These are phyloP conservation scores for Plasmopara halstedii DNA, from an alignment of 352 stramenopile species.

Conservation along the genomic window DNA sequence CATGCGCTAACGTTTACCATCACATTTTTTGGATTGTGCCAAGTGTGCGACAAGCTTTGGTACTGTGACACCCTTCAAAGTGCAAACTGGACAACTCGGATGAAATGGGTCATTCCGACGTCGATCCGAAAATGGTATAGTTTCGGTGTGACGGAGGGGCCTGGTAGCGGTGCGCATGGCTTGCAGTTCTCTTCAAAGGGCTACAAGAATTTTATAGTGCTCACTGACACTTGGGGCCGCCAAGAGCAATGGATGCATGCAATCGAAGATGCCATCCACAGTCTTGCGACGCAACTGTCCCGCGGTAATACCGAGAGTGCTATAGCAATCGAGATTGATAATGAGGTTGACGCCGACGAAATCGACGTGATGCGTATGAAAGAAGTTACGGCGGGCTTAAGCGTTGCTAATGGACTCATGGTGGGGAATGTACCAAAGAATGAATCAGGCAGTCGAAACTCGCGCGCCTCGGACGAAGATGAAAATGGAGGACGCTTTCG, in stretches of 20 bases:
- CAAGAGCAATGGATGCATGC: constrained; percentile 86
- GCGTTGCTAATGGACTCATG: background rate
- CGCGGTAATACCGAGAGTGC: constrained; percentile 61
- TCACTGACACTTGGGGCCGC: constrained; percentile 77
- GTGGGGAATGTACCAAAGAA: constrained; percentile 18
- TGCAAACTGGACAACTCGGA: constrained; percentile 77
- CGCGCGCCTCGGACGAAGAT: constrained; percentile 15
- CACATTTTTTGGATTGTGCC: constrained; percentile 77
- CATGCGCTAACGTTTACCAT: constrained; percentile 82
- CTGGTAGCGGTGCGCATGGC: constrained; percentile 74
- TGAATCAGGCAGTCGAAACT: constrained; percentile 17
- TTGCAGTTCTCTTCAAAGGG: constrained; percentile 84
- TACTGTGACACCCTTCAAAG: constrained; percentile 82
- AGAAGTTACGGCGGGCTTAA: constrained; percentile 13
- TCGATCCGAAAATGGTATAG: constrained; percentile 84
- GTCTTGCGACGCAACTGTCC: constrained; percentile 45
- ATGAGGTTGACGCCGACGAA: constrained; percentile 75
- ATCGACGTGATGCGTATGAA: constrained; percentile 56
- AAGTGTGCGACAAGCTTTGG: constrained; percentile 85
- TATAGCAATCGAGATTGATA: constrained; percentile 83
- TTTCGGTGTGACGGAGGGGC: constrained; percentile 70
- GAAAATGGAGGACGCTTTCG: constrained; percentile 16
- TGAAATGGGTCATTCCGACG: constrained; percentile 87
- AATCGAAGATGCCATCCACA: constrained; percentile 71
- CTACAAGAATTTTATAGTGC: constrained; percentile 85